Base-by-base conservation (phyloP, 768 basidiomycete genomes). In the Auriscalpium vulgare region DNA sequence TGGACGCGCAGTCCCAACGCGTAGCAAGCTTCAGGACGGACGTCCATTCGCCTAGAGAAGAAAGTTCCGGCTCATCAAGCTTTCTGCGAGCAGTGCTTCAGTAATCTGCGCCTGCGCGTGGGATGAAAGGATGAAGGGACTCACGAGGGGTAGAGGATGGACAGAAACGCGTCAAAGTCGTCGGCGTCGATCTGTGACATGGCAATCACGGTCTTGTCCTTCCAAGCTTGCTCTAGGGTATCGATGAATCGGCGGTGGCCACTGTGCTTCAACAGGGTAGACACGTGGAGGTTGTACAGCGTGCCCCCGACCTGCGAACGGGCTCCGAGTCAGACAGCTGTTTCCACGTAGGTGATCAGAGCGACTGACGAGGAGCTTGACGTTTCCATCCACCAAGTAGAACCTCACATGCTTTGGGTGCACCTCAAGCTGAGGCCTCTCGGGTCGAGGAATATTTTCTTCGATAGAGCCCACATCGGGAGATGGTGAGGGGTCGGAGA, bases 1-100 rank as follows among this genome's bases (percentile, higher is more conserved):
- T 64, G 47, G 52, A 59, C 35, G 55, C 67, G 56, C 57, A 68
- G 51, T 53, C 68, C 71, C 35, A 75, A 47, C 14, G 68, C 57
- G 65, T 56, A 3, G 66, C 62, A 29, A 65, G 45, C 34, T 63
- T 46, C 36, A 68, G 59, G 21, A 68, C 61, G 5, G 68, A 63
- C 8, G 58, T 58, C 63, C 68, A 68, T 29, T 62, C 46, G 37
- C 63, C 59, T 14, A 50, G 59, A 16, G 59, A 63, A 2, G 56
- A 57, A 29, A 57, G 52, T 7, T 37, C 14, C 4, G 11, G n/a
- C 4, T 21, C 17, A 6, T 51, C 59, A 17, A 59, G 57, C 19
- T 50, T n/a, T 11, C 59, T 59, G 37, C 8, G 10, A 1, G 13
- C 8, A 23, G 29, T 10, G 19, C 40, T 7, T 10, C 17, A 29